Evolutionary conservation across 2,329 filamentous ascomycete species (phyloP), one percentile per base, ranked within the genome.

Genomic region (Chaetomium sp.): DNA sequence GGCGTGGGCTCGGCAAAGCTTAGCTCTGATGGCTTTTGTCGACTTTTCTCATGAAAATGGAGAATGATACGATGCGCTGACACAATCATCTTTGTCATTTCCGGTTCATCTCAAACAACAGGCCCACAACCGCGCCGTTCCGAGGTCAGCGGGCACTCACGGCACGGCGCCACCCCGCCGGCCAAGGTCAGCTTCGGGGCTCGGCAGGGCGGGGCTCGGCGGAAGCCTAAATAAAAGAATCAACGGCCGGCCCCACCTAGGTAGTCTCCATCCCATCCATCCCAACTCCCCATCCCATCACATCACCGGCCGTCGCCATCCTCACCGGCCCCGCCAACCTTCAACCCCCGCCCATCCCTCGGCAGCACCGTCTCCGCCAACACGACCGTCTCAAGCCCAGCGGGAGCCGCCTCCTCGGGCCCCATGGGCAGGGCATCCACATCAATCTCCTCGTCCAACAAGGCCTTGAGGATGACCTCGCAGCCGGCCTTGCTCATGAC

Each of bases 401-500:
- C 85, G 0, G 88, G 89, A 21, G 83, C 85, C 62, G 86, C 81
- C 66, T 88, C 83, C 70, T 95, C 92, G 1, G 90, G 88, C 0
- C 93, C 93, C 87, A 93, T 95, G 0, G 93, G 93, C 73, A 98
- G 77, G n/a, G 83, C 81, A 47, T 96, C 92, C 4, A 96, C 78
- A 76, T 97, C 91, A 63, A 97, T 90, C 33, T 93, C 86, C 75
- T 87, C 82, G 23, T 89, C 89, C 60, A 97, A 75, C 62, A 97
- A 74, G 67, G 85, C 87, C 77, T 89, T 90, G 64, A 98, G 78
- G 33, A 98, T 87, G 27, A 97, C 93, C 63, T 86, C 87, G 8
- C 90, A 89, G 0, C 94, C 94, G 0, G 90, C 91, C 77, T 97
- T 98, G 73, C 91, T 95, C 90, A 97, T 95, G 10, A 98, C 93